Base-by-base conservation (phyloP, 208 protist species). In the Trypanosoma rangeli region DNA sequence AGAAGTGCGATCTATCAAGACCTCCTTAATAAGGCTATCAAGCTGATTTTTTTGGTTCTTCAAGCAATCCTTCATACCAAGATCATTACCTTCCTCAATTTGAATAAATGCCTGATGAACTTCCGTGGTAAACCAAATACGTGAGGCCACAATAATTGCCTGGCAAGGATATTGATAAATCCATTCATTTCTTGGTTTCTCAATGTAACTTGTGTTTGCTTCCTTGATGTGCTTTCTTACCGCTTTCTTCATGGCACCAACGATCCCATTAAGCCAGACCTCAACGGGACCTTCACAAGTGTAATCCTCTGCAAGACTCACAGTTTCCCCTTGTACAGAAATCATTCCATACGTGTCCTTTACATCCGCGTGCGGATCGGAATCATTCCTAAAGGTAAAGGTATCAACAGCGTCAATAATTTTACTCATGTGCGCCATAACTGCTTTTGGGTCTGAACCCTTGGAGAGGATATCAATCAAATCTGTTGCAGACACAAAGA, bases 391-490 rank as follows among this genome's bases (percentile, higher is more conserved):
- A 74, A 98, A 96, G 20, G 84, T 84, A 78, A 98, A 98, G 31
- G 68, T 86, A 31, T 92, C 84, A 20, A 98, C 89, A 22, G 92
- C 95, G 75, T 98, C 95, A 65, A 99, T 96, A 64, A 98, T 96
- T 84, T 99, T 99, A 70, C 90, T 93, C 82, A 99, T 96, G 83
- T 99, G 98, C 57, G 90, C 83, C 87, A 98, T 95, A 35, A 99
- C 94, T n/a, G 93, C 80, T 22, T 82, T 76, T 16, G 97, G 97
- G 69, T 98, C 91, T 55, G 86, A 95, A 37, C 95, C 96, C 79
- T 99, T 98, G 61, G 90, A 97, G n/a, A 99, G 90, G 79, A 99
- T 99, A 75, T 99, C 97, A 62, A 99, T 95, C 29, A 99, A 82
- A 74, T 99, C 97, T 7, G 90, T 93, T 64, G 92, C 86, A 31